These are phyloP conservation scores for Elsinoe arachidis DNA, from an alignment of 2,329 filamentous ascomycete species.

Conservation along the genomic window DNA sequence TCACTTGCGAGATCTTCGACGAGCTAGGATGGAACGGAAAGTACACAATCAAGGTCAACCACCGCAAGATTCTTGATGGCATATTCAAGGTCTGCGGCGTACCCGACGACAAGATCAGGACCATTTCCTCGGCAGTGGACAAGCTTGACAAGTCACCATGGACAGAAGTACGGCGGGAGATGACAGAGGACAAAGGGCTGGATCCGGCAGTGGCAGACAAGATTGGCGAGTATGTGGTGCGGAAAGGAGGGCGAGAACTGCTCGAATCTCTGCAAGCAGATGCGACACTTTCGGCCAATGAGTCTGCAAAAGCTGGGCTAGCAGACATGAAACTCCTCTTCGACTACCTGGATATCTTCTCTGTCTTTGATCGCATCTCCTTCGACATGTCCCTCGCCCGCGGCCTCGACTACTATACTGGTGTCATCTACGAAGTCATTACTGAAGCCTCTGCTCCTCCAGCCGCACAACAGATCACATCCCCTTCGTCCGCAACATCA, in stretches of 20 bases:
- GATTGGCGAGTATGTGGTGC: constrained; percentile 76
- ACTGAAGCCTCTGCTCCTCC: constrained; percentile 66
- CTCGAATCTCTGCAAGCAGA: constrained; percentile 61
- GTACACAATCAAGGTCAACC: constrained; percentile 89
- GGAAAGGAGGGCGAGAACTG: constrained; percentile 66
- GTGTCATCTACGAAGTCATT: constrained; percentile 81
- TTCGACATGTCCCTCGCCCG: constrained; percentile 87
- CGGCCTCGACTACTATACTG: constrained; percentile 88
- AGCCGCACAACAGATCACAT: constrained; percentile 50
- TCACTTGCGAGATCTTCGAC: constrained; percentile 78
- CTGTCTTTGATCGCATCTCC: constrained; percentile 63
- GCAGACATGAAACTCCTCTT: constrained; percentile 74
- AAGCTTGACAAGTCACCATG: constrained; percentile 88
- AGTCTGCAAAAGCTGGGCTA: constrained; percentile 68
- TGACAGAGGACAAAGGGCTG: constrained; percentile 86
- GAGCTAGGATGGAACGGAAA: constrained; percentile 63
- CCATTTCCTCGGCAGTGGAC: constrained; percentile 87
- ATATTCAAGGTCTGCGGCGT: constrained; percentile 89
- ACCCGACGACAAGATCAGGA: constrained; percentile 73
- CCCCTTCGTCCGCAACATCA: constrained; percentile 57
- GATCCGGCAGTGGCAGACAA: constrained; percentile 68
- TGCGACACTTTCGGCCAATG: constrained; percentile 59
- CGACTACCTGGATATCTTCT: constrained; percentile 71
- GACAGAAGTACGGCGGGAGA: constrained; percentile 83
- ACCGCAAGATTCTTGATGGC: constrained; percentile 87